Percentiles rank a stretch among this genome's conserved stretches.
Evolutionary conservation across 805 yeast species (phyloP).

Genomic region (Grigorovia transvaalensis): DNA sequence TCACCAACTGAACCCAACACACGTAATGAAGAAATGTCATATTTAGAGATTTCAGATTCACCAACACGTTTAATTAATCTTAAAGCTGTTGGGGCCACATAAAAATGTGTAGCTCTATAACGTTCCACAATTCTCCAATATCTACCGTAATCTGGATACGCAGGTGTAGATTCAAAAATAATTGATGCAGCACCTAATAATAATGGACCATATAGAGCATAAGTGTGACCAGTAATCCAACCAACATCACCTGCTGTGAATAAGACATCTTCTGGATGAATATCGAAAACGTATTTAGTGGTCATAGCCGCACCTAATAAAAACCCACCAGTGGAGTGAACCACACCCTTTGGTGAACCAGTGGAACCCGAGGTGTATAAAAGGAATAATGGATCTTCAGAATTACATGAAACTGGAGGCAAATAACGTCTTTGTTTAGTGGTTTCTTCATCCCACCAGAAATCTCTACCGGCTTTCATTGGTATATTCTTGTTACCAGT

Average conservation of each 20-base stretch:
- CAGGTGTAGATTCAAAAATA: conserved; percentile 95
- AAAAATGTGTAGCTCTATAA: conserved; percentile 85
- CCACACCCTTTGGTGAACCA: conserved; percentile 97
- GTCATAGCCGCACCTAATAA: conserved; percentile 86
- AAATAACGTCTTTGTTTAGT: conserved; percentile 71
- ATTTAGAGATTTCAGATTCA: conserved; percentile 66
- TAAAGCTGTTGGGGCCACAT: conserved; percentile 97
- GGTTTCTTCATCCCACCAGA: conserved; percentile 91
- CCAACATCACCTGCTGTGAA: conserved; percentile 99
- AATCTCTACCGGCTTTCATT: conserved; percentile 72
- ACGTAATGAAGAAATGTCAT: conserved; percentile 77
- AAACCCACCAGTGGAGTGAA: conserved; percentile 91
- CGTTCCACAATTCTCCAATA: conserved; percentile 94
- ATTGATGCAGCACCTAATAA: conserved; percentile 81
- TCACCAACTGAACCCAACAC: conserved; percentile 97
- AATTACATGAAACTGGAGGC: conserved; percentile 76
- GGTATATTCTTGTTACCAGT: conserved; percentile 68
- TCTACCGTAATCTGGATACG: conserved; percentile 88
- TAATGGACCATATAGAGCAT: conserved; percentile 90
- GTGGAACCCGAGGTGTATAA: conserved; percentile 97
- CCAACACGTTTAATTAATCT: conserved; percentile 88
- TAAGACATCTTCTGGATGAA: conserved; percentile 75
- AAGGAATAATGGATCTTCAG: conserved; percentile 93
- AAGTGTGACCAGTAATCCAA: conserved; percentile 98
- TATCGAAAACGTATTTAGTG: conserved; percentile 86